Base-by-base conservation (phyloP, 2,329 filamentous ascomycete species). In the Aspergillus ibericus region DNA sequence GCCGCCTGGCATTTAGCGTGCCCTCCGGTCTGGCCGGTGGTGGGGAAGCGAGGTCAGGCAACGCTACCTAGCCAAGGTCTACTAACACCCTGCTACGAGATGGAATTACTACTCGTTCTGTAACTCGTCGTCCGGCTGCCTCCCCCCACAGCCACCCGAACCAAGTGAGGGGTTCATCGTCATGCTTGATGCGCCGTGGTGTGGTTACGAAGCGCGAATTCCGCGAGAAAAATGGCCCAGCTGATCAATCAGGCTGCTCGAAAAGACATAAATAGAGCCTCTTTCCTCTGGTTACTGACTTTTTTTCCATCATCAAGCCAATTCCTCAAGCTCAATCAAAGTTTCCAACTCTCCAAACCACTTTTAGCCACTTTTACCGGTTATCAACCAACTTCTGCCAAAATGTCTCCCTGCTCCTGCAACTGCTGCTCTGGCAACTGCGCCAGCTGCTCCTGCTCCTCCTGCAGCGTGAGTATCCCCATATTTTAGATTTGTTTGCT, bases 381-480 rank as follows among this genome's bases (percentile, higher is more conserved):
- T 42, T 53, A n/a, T 5, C 22, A 12, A 42, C 36, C 51, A 42
- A 32, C n/a, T 13, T 27, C 7, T 20, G 22, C n/a, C 56, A 58
- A 54, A 32, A 58, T 58, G 56, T 58, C 56, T 58, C 56, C 56
- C 50, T 58, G 56, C 48, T 49, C 56, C 29, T 58, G 56, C 56
- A 58, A 54, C 56, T 58, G 56, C 56, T 58, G 56, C 56, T 47
- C 40, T 20, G 56, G 56, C 32, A 54, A 58, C 56, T 58, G 56
- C 56, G 34, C 56, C 29, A 58, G 50, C 56, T 58, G 56, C 44
- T 54, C 56, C 32, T 58, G 56, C 56, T 25, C 50, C 34, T 54
- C 56, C 22, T 58, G 56, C 51, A 58, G 44, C 42, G 56, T 58
- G 32, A 40, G 55, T 53, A n/a, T 32, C 20, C 51, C 51, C 51